A percentile compares a stretch with the other conserved stretches of the same genome.
These are phyloP conservation scores for Dacryopinax spathularia DNA, from an alignment of 768 basidiomycete species.

Conservation along the genomic window DNA sequence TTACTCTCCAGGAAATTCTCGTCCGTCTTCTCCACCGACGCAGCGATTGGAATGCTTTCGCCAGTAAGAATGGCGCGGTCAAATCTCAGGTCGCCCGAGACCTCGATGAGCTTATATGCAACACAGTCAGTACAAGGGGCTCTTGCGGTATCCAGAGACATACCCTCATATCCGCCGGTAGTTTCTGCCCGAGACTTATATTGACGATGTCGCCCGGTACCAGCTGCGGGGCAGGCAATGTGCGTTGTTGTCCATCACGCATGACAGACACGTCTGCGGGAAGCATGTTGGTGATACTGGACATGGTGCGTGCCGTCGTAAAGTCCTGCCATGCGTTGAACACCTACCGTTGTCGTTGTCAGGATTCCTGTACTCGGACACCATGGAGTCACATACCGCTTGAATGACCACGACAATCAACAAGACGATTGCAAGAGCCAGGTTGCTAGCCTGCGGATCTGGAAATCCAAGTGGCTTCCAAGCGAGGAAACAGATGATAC, in stretches of 20 bases:
- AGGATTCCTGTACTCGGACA: conserved; percentile 22
- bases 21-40: conserved; percentile 32
- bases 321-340: conserved; percentile 41
- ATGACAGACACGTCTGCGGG: conserved; percentile 18
- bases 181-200: conserved; percentile 14
- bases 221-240: conserved; percentile 18
- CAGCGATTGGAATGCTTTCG: conserved; percentile 35
- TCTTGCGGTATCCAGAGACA: no score
- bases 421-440: conserved; percentile 47
- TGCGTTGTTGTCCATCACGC: conserved; percentile 11
- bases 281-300: conserved; percentile 34
- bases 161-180: conserved; percentile 26
- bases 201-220: conserved; percentile 22
- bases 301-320: conserved; percentile 44
- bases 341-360: conserved; percentile 32
- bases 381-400: conserved; percentile 15
- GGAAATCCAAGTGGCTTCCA: conserved; percentile 49
- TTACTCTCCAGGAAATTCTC: conserved; percentile 28
- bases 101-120: conserved; percentile 25
- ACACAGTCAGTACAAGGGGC: background rate
- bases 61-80: conserved; percentile 55
- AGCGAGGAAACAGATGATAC: conserved; percentile 42
- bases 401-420: conserved; percentile 26
- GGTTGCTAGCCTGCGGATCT: conserved; percentile 37
- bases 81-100: conserved; percentile 42